A percentile compares a stretch with the other conserved stretches of the same genome.
Conservation (phyloP, 371 early-diverging fungal species). For the Mortierella sp. region DNA sequence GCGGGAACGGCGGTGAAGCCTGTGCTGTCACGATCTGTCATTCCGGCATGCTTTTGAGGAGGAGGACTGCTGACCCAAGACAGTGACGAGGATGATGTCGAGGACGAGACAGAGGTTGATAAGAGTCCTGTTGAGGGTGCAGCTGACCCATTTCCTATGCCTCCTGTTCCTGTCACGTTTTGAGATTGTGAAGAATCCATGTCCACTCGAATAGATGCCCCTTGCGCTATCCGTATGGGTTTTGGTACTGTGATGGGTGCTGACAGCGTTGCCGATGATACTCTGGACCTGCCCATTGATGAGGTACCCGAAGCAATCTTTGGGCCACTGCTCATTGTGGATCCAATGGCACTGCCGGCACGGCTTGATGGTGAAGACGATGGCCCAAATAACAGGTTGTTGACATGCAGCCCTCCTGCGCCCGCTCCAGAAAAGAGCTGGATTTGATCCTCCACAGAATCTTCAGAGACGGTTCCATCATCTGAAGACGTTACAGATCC, state of each 20-base stretch:
- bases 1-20: not conserved
- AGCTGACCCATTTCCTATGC: conserved; percentile 3
- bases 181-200: conserved; percentile 14
- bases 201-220: conserved; percentile 37
- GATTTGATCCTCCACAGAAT: conserved; percentile 41
- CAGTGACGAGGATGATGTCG: conserved; percentile 29
- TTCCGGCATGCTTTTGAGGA: not conserved
- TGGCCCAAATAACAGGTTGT: conserved; percentile 17
- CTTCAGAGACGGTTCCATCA: conserved; percentile 42
- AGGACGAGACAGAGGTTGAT: conserved; percentile 41
- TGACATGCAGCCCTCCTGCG: conserved; percentile 25
- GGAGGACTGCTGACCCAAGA: conserved; percentile 38
- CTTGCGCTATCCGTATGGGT: conserved; percentile 45
- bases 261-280: conserved; percentile 9
- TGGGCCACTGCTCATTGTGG: conserved; percentile 9
- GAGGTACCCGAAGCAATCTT: not conserved
- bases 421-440: conserved; percentile 41
- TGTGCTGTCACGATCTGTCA: not conserved
- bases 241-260: conserved; percentile 10
- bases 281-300: not conserved
- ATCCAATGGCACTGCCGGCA: not conserved
- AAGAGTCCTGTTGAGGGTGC: conserved; percentile 12
- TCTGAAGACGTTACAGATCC: conserved; percentile 43
- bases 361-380: not conserved
- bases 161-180: conserved; percentile 3